phyloP scores from a whole-genome alignment of 2,329 filamentous ascomycete species.

The Pseudogymnoascus sp. region DNA sequence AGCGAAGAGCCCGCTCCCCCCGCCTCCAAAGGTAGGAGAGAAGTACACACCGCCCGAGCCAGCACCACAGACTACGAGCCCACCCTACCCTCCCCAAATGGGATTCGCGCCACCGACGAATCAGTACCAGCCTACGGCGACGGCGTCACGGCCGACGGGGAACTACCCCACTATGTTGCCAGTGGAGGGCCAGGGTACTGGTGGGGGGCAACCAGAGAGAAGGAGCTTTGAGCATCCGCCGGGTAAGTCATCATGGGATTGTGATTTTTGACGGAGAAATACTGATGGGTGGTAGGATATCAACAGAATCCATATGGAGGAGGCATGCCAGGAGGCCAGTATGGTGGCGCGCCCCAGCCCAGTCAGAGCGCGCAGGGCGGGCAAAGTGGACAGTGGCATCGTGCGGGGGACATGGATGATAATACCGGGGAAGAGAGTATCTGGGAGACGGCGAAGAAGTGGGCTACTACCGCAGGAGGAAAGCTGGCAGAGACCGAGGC shows the following conservation, averaged over 20 bases:
- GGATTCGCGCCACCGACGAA: slow-evolving; percentile 39
- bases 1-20: slow-evolving; percentile 33
- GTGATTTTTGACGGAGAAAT: not conserved
- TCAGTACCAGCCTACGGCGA: slow-evolving; percentile 16
- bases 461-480: slow-evolving; percentile 47
- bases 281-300: slow-evolving; percentile 34
- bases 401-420: slow-evolving; percentile 3
- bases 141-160: slow-evolving; percentile 10
- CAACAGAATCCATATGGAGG: slow-evolving; percentile 46
- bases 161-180: slow-evolving; percentile 6
- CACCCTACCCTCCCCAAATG: slow-evolving; percentile 41
- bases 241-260: not conserved
- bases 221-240: slow-evolving; percentile 26
- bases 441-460: slow-evolving; percentile 50
- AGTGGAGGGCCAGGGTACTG: not conserved
- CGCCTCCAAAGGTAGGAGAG: slow-evolving; percentile 45
- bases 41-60: slow-evolving; percentile 31
- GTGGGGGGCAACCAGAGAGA: slow-evolving; percentile 5
- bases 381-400: slow-evolving; percentile 28
- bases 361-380: slow-evolving; percentile 33
- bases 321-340: slow-evolving; percentile 41
- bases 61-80: slow-evolving; percentile 25
- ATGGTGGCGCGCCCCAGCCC: not conserved
- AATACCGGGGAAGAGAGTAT: slow-evolving; percentile 32
- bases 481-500: slow-evolving; percentile 50